Percentiles rank a stretch among this genome's conserved stretches.
phyloP scores from a whole-genome alignment of 192 early-diverging fungal genomes.

The Backusella australiensis region DNA sequence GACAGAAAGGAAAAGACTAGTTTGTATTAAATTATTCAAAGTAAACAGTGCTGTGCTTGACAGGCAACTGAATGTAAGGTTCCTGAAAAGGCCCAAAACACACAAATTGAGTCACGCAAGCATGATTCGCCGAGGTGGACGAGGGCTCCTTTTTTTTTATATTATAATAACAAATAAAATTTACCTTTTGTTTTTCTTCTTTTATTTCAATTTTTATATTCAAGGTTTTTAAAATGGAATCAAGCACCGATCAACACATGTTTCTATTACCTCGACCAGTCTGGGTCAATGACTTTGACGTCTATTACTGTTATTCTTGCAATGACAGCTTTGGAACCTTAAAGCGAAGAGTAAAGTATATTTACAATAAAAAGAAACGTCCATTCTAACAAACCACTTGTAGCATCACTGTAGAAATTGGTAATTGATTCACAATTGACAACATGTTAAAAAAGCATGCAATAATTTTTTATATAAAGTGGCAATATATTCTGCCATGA shows the following conservation, averaged over 20 bases:
- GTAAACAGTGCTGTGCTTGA: neutral
- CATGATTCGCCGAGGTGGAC: neutral
- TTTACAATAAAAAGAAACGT: neutral
- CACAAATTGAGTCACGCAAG: neutral
- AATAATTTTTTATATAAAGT: conserved; percentile 26
- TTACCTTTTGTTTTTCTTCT: neutral
- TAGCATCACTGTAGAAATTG: conserved; percentile 64
- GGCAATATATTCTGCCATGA: conserved; percentile 58
- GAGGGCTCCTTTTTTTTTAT: neutral
- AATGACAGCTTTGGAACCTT: conserved; percentile 41
- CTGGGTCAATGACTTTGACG: conserved; percentile 51
- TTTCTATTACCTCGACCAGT: conserved; percentile 46
- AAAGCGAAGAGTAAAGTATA: conserved; percentile 42
- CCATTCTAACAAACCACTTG: neutral
- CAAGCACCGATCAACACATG: conserved; percentile 22
- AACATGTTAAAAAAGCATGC: neutral
- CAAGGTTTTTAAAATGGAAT: conserved; percentile 5
- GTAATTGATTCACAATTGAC: conserved; percentile 24
- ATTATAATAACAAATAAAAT: too few species aligned
- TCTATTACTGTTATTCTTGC: conserved; percentile 42
- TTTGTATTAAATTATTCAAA: neutral
- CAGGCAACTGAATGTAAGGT: neutral
- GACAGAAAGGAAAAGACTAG: neutral
- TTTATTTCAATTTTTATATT: neutral
- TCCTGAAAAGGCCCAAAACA: neutral